Conservation (phyloP, 2,329 filamentous ascomycete species). For the Neofusicoccum ribis region DNA sequence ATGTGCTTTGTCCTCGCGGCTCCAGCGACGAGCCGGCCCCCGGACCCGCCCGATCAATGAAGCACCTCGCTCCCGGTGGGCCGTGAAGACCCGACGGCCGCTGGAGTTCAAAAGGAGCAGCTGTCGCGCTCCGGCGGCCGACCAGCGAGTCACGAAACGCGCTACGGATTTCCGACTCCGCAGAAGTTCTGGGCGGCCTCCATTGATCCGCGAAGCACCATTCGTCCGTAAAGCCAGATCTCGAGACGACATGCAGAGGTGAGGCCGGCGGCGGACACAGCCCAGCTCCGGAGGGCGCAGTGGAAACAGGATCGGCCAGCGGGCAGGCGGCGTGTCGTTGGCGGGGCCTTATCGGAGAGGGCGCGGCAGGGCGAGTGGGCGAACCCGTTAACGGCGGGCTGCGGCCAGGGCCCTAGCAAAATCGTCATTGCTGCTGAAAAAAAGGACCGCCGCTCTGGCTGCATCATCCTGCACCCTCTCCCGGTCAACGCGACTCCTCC, state of each 20-base stretch:
- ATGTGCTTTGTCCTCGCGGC: neutral
- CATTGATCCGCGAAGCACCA: slow-evolving; percentile 11
- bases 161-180: slow-evolving; percentile 13
- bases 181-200: neutral
- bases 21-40: neutral
- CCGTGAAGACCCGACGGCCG: slow-evolving; percentile 13
- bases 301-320: neutral
- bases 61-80: neutral
- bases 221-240: neutral
- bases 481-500: neutral
- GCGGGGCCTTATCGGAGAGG: slow-evolving; percentile 6
- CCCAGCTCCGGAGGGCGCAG: slow-evolving; percentile 3
- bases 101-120: slow-evolving; percentile 14
- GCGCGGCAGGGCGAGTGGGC: neutral
- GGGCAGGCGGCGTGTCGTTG: neutral
- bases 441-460: slow-evolving; percentile 11
- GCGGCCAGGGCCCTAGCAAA: slow-evolving; percentile 10
- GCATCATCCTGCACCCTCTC: neutral
- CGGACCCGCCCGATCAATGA: slow-evolving; percentile 8
- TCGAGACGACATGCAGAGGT: neutral
- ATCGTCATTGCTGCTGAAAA: slow-evolving; percentile 20
- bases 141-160: slow-evolving; percentile 2
- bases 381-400: slow-evolving; percentile 3
- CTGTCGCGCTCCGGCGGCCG: neutral
- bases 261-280: neutral